Conservation (phyloP, 495 filamentous ascomycete genomes). For the Xylaria sp. region DNA sequence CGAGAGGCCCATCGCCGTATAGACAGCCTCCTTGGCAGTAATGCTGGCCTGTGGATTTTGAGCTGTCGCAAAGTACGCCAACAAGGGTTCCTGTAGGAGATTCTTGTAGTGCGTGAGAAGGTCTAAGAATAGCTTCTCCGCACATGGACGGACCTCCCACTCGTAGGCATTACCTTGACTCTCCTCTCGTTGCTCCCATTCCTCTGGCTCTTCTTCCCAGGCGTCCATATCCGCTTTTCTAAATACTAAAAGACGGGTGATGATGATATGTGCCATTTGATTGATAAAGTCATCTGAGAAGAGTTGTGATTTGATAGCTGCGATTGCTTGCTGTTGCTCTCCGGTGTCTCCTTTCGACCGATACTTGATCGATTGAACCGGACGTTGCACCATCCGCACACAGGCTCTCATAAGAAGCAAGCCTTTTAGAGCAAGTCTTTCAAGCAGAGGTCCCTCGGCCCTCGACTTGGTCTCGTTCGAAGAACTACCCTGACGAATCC, state of each 20-base stretch:
- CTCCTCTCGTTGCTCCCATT: slow-evolving; percentile 88
- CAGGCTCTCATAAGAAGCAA: slow-evolving; percentile 85
- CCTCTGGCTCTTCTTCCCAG: slow-evolving; percentile 92
- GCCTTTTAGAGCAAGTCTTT: slow-evolving; percentile 80
- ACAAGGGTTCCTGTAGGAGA: slow-evolving; percentile 73
- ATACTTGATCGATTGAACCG: slow-evolving; percentile 81
- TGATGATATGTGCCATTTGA: slow-evolving; percentile 80
- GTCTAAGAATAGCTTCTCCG: slow-evolving; percentile 93
- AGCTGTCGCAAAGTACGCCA: slow-evolving; percentile 78
- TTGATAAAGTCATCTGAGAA: slow-evolving; percentile 76
- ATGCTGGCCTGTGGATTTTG: slow-evolving; percentile 73
- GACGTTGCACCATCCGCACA: slow-evolving; percentile 80
- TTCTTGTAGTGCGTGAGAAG: slow-evolving; percentile 85
- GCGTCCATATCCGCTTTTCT: slow-evolving; percentile 81
- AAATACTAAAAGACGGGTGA: slow-evolving; percentile 89
- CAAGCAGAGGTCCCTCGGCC: slow-evolving; percentile 66
- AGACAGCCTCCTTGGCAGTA: slow-evolving; percentile 88
- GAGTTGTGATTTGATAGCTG: slow-evolving; percentile 71
- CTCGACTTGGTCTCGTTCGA: slow-evolving; percentile 58
- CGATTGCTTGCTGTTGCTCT: slow-evolving; percentile 68
- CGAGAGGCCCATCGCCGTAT: slow-evolving; percentile 88
- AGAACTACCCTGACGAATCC: slow-evolving; percentile 53
- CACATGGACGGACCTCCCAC: slow-evolving; percentile 86
- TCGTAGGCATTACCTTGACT: slow-evolving; percentile 81
- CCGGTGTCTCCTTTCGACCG: slow-evolving; percentile 71